Percentiles rank a stretch among this genome's conserved stretches.
Evolutionary conservation across 163 green algal species (phyloP).

Genomic region (Volvox carteri): DNA sequence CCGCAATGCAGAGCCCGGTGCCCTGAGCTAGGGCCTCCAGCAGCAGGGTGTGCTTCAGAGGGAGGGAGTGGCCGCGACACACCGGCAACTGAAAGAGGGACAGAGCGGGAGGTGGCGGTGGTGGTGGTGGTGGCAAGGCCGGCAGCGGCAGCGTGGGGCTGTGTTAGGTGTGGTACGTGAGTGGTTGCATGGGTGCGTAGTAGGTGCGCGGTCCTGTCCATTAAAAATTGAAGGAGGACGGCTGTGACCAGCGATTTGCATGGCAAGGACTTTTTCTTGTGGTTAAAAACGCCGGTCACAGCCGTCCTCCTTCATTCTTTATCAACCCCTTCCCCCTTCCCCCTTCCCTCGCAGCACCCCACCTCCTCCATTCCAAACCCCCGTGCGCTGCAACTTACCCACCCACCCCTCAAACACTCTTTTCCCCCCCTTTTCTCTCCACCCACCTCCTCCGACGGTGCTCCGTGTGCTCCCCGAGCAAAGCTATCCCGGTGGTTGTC

Average conservation of each 20-base stretch:
- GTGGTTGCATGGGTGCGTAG: too few species aligned
- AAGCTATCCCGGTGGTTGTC: neutral
- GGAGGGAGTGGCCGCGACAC: slow-evolving; percentile 49
- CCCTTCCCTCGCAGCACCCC: neutral
- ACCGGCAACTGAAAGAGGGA: slow-evolving; percentile 12
- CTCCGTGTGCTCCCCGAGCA: neutral
- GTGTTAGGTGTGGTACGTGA: too few species aligned
- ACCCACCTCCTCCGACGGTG: neutral
- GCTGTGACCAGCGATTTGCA: too few species aligned
- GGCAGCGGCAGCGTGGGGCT: too few species aligned
- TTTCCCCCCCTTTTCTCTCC: neutral
- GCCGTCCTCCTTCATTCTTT: neutral
- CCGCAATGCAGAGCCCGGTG: slow-evolving; percentile 31
- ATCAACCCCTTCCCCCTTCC: neutral
- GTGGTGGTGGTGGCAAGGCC: too few species aligned
- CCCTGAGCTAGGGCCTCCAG: slow-evolving; percentile 28
- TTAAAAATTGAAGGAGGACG: too few species aligned
- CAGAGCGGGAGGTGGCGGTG: neutral
- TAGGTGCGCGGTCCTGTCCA: too few species aligned
- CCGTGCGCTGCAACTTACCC: too few species aligned
- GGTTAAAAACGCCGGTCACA: too few species aligned
- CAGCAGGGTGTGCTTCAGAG: slow-evolving; percentile 42
- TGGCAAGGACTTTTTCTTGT: too few species aligned
- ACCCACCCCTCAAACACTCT: neutral
- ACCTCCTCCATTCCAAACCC: too few species aligned